Evolutionary conservation across 495 filamentous ascomycete genomes (phyloP).

Genomic region (Trichoderma gamsii): DNA sequence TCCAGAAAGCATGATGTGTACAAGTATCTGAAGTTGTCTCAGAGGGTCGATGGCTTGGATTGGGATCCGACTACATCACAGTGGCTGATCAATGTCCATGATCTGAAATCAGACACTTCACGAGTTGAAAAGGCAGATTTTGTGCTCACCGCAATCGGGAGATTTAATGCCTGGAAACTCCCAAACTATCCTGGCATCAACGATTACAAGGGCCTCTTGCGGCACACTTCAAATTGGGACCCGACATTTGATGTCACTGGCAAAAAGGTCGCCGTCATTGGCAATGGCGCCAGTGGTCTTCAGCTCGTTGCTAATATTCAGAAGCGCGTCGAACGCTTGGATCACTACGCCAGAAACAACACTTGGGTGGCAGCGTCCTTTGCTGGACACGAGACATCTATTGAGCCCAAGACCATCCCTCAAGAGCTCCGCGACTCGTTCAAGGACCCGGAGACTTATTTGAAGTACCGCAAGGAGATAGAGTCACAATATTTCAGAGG

Average conservation of each 20-base stretch:
- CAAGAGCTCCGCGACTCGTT: constrained; percentile 40
- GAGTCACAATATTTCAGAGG: constrained; percentile 54
- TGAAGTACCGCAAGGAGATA: constrained; percentile 40
- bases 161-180: constrained; percentile 52
- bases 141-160: constrained; percentile 50
- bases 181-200: constrained; percentile 50
- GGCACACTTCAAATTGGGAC: constrained; percentile 47
- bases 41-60: constrained; percentile 44
- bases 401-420: constrained; percentile 44
- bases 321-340: constrained; percentile 46
- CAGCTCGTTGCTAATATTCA: constrained; percentile 56
- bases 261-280: constrained; percentile 51
- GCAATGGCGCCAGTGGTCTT: constrained; percentile 51
- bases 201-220: constrained; percentile 49
- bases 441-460: constrained; percentile 37
- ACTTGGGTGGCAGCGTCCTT: constrained; percentile 61
- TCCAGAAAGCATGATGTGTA: constrained; percentile 58
- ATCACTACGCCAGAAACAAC: constrained; percentile 59
- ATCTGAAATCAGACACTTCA: constrained; percentile 30
- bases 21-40: constrained; percentile 44
- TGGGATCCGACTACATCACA: constrained; percentile 48
- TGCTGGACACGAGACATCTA: constrained; percentile 36
- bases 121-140: constrained; percentile 38
- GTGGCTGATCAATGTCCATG: constrained; percentile 43
- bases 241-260: constrained; percentile 45